phyloP scores from a whole-genome alignment of 2,329 filamentous ascomycete species.

The Colletotrichum sp. region DNA sequence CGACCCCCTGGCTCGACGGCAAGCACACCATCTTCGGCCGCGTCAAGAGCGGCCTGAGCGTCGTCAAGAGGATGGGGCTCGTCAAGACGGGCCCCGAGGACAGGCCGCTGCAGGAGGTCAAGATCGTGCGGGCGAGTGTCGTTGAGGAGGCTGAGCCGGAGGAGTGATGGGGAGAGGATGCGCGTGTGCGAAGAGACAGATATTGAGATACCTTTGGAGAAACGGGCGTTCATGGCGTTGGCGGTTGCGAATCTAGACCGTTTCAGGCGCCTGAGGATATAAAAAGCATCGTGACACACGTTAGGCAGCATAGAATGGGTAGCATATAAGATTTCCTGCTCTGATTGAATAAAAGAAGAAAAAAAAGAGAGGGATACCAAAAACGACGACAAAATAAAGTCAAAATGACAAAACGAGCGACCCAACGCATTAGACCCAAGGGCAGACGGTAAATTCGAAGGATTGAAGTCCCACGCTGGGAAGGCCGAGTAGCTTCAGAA shows the following conservation, averaged over 20 bases:
- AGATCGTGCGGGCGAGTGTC: slow-evolving; percentile 75
- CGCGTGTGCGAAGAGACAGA: background rate
- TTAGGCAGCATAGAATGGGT: background rate
- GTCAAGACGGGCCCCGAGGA: slow-evolving; percentile 86
- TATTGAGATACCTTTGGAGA: background rate
- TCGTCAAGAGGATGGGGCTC: slow-evolving; percentile 87
- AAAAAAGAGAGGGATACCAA: background rate
- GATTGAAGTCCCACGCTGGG: background rate
- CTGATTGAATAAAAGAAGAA: background rate
- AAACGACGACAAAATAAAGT: background rate
- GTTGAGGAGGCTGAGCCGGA: slow-evolving; percentile 60
- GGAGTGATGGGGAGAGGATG: background rate
- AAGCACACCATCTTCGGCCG: slow-evolving; percentile 97
- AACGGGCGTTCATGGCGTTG: background rate
- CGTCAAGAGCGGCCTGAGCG: slow-evolving; percentile 80
- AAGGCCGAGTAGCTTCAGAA: background rate
- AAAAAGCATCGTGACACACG: background rate
- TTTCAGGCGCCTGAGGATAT: background rate
- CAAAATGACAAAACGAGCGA: background rate
- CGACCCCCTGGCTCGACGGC: slow-evolving; percentile 94
- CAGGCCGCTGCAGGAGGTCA: slow-evolving; percentile 80
- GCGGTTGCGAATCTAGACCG: background rate
- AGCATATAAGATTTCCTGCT: background rate
- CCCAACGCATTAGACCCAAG: background rate
- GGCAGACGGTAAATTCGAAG: background rate